Conservation (phyloP, 345 rosid genomes). For the Hibiscus mutabilis region DNA sequence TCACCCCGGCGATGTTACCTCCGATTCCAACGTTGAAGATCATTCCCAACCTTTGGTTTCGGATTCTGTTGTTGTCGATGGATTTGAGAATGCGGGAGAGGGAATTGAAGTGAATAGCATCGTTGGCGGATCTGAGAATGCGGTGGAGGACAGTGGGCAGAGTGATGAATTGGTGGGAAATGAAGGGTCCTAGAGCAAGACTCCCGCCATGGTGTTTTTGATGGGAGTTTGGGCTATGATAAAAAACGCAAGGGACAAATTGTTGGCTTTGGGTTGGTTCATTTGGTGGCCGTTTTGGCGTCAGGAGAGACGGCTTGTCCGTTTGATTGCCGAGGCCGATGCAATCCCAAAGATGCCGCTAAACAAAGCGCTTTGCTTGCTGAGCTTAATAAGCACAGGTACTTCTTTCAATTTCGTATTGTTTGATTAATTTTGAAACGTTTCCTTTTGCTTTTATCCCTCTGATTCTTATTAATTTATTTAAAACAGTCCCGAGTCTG, state of each 20-base stretch:
- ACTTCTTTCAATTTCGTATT: background rate
- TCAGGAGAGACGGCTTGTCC: slow-evolving; percentile 61
- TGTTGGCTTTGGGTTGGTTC: slow-evolving; percentile 55
- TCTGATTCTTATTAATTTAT: background rate
- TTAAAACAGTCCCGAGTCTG: slow-evolving; percentile 71
- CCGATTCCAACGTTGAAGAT: slow-evolving; percentile 26
- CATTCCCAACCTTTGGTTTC: slow-evolving; percentile 3
- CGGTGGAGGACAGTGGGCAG: slow-evolving; percentile 12
- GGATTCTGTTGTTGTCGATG: background rate
- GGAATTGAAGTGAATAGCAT: background rate
- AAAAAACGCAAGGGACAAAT: slow-evolving; percentile 39
- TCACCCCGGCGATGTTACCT: slow-evolving; percentile 36
- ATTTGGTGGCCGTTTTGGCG: slow-evolving; percentile 75
- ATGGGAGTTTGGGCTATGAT: slow-evolving; percentile 57
- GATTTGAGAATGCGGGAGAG: background rate
- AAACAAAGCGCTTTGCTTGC: slow-evolving; percentile 63
- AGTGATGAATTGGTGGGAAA: slow-evolving; percentile 18
- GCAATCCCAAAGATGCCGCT: slow-evolving; percentile 72
- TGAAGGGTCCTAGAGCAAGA: slow-evolving; percentile 28
- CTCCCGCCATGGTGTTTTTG: slow-evolving; percentile 43
- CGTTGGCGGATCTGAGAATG: slow-evolving; percentile 9
- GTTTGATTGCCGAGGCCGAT: slow-evolving; percentile 72
- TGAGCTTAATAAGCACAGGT: slow-evolving; percentile 91
- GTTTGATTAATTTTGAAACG: background rate
- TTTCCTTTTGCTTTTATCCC: background rate